These are phyloP conservation scores for Populus nigra DNA, from an alignment of 345 rosid genomes.

Conservation along the genomic window DNA sequence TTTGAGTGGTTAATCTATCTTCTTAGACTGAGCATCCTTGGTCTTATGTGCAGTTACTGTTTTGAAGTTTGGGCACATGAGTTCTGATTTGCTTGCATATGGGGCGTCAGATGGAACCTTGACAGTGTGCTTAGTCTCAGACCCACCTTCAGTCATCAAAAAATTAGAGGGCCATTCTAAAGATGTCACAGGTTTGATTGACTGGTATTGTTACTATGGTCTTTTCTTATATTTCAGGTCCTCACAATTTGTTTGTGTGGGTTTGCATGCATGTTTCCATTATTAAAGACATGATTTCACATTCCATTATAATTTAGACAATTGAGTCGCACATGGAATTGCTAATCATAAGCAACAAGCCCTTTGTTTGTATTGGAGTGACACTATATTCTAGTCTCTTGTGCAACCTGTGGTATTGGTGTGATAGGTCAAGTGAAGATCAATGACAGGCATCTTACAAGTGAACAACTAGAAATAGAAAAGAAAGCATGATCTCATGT, in stretches of 20 bases:
- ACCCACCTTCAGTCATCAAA: slow-evolving; percentile 65
- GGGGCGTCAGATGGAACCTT: slow-evolving; percentile 95
- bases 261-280: not conserved
- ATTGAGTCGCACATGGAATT: not conserved
- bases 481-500: not conserved
- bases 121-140: slow-evolving; percentile 73
- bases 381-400: not conserved
- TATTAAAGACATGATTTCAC: not conserved
- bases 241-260: not conserved
- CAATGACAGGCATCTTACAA: not conserved
- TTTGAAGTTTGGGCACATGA: slow-evolving; percentile 92
- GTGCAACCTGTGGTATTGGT: not conserved
- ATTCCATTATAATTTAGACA: not conserved
- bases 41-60: slow-evolving; percentile 68
- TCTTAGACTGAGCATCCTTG: slow-evolving; percentile 11
- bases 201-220: slow-evolving; percentile 59
- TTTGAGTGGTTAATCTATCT: slow-evolving; percentile 10
- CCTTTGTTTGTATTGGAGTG: not conserved
- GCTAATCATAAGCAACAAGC: not conserved
- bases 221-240: slow-evolving; percentile 33
- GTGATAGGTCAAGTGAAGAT: not conserved
- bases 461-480: not conserved
- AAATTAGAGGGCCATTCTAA: slow-evolving; percentile 71
- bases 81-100: slow-evolving; percentile 91
- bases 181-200: slow-evolving; percentile 98